These are phyloP conservation scores for Ammopiptanthus mongolicus DNA, from an alignment of 306 rosid genomes.

Conservation along the genomic window DNA sequence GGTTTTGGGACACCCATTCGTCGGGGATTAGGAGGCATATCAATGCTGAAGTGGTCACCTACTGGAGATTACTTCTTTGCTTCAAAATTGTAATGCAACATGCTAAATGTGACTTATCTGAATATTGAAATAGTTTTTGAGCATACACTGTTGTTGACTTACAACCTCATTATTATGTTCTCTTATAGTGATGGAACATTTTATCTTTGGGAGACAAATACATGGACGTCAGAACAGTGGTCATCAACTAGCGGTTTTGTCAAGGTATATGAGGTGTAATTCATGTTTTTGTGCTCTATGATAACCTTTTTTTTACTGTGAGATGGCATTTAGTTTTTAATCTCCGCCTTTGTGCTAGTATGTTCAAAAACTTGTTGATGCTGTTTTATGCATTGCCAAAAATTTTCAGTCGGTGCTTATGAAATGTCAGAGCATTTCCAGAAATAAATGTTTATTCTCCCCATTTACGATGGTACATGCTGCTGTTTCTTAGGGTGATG, in stretches of 20 bases:
- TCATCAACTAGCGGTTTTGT: slow-evolving; percentile 85
- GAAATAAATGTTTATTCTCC: background rate
- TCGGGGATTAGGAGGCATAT: slow-evolving; percentile 87
- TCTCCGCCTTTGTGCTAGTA: background rate
- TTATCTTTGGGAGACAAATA: slow-evolving; percentile 97
- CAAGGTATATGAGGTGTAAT: slow-evolving; percentile 47
- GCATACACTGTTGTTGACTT: background rate
- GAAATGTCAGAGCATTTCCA: background rate
- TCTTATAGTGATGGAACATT: slow-evolving; percentile 80
- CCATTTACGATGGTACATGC: background rate
- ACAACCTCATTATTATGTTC: slow-evolving; percentile 16
- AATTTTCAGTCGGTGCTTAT: background rate
- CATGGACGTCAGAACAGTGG: slow-evolving; percentile 96
- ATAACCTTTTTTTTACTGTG: background rate
- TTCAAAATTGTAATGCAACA: slow-evolving; percentile 64
- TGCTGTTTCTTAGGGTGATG: background rate
- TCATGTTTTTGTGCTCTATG: background rate
- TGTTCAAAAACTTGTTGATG: background rate
- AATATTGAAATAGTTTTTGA: slow-evolving; percentile 8
- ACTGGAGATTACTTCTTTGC: slow-evolving; percentile 95
- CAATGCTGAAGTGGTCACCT: slow-evolving; percentile 93
- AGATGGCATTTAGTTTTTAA: background rate
- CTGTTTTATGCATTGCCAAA: background rate
- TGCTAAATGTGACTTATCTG: background rate
- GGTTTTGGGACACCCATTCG: slow-evolving; percentile 89